Percentiles rank a stretch among this genome's conserved stretches.
These are phyloP conservation scores for Pseudogymnoascus pannorum DNA, from an alignment of 2,329 filamentous ascomycete genomes.

Conservation along the genomic window DNA sequence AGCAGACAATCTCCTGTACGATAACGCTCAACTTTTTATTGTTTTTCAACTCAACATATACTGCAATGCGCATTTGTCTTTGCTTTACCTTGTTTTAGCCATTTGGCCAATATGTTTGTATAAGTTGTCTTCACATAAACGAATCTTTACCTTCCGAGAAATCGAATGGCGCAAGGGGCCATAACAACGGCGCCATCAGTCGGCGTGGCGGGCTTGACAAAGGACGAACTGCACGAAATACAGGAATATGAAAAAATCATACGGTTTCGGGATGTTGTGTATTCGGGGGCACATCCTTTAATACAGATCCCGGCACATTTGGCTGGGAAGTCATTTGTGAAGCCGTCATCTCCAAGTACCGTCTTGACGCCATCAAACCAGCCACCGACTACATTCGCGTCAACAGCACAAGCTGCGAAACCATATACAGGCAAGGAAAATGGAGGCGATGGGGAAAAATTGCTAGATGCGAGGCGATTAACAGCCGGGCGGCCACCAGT, in stretches of 20 bases:
- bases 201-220: slow-evolving; percentile 28
- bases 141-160: slow-evolving; percentile 15
- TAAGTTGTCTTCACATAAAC: slow-evolving; percentile 5
- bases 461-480: not conserved
- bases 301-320: slow-evolving; percentile 48
- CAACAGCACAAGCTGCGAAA: slow-evolving; percentile 21
- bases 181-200: slow-evolving; percentile 28
- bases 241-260: slow-evolving; percentile 74
- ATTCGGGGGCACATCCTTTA: slow-evolving; percentile 65
- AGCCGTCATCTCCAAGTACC: slow-evolving; percentile 6
- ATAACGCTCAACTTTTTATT: slow-evolving; percentile 1
- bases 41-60: not conserved
- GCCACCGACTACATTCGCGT: slow-evolving; percentile 17
- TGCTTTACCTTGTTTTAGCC: slow-evolving; percentile 4
- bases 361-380: slow-evolving; percentile 19
- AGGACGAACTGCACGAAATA: slow-evolving; percentile 49
- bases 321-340: slow-evolving; percentile 22
- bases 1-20: too few species aligned
- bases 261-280: slow-evolving; percentile 69
- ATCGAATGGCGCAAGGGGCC: slow-evolving; percentile 29
- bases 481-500: not conserved
- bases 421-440: slow-evolving; percentile 13
- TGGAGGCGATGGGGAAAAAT: not conserved
- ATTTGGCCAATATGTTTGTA: slow-evolving; percentile 4
- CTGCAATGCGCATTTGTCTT: not conserved